Base-by-base conservation (phyloP, 352 stramenopile species). In the Globisporangium rhizosaccharum region DNA sequence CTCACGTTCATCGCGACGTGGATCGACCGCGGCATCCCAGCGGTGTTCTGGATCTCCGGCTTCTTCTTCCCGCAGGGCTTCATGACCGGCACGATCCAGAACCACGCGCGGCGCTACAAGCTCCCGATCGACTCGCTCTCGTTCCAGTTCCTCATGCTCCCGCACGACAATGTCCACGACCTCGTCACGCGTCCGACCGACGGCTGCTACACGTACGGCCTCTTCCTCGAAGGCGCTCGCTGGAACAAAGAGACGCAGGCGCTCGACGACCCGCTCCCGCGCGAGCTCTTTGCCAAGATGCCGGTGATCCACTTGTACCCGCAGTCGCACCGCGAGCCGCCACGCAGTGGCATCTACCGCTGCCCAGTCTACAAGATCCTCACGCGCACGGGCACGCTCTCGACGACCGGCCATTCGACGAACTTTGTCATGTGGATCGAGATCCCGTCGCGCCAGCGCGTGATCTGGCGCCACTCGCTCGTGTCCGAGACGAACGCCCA, bases 401-500 rank as follows among this genome's bases (percentile, higher is more conserved):
- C 85, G 0, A 97, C 90, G 12, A 97, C 90, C 2, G 90, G 90
- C 7, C 90, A 97, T 61, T 93, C 75, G 18, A 97, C 90, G n/a
- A 97, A 98, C 72, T 98, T 98, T 70, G 82, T 98, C 57, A 94
- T 97, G 68, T 97, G 90, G 92, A 94, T 98, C 62, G 88, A 97
- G 62, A 79, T 98, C 30, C 92, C 92, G 42, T 89, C 76, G 15
- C 86, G 87, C 55, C 81, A 85, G 44, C 75, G 46, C 61, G 87
- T 66, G 51, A 84, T 75, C 75, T 87, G 64, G 67, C 82, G 86
- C 51, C 91, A 87, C 58, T 88, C 71, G 53, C 75, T 96, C 48
- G 87, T 96, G n/a, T 94, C 85, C 10, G 87, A 96, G 68, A 96
- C 87, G 30, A 96, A 96, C 65, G 64, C 88, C 26, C 80, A 85